Evolutionary conservation across 169 alveolate species (phyloP), one percentile per base, ranked within the genome.

Genomic region (Cryptosporidium parvum): DNA sequence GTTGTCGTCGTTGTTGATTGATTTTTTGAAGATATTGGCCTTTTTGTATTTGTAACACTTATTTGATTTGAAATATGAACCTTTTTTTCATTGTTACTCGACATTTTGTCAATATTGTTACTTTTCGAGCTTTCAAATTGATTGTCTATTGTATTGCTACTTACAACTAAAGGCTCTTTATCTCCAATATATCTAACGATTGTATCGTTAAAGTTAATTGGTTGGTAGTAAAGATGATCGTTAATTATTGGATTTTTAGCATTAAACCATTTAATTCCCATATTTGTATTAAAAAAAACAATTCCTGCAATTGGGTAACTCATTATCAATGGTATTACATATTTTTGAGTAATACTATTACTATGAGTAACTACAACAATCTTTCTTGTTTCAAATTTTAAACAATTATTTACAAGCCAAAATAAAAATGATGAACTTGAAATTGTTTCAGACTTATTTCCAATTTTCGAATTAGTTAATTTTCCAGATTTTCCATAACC

Each of bases 221-320:
- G 89, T 31, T 65, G 89, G 35, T 80, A 80, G 52, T 80, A 80
- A 33, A 59, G 44, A 39, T 80, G 89, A 23, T 80, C 89, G 65
- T 65, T 80, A 42, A 80, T 80, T 44, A 80, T 1, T n/a, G 89
- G 89, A 62, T 80, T 80, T 39, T 29, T 42, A 23, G 89, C 89
- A 37, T 39, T 80, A 45, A 80, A 80, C 89, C 89, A 80, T 67
- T 80, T 80, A 80, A 80, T 80, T 16, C 89, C 89, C 89, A 80
- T 80, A 80, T 80, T 80, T 23, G 89, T 80, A 65, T 80, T 80
- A 65, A 80, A 80, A 29, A 80, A 80, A n/a, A 80, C 75, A 80
- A 80, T 80, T 31, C 89, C 89, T 16, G 89, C 72, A 21, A 80
- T 44, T 8, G 72, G 80, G 29, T 80, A 62, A 37, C 67, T 80